Percentiles rank a stretch among this genome's conserved stretches.
These are phyloP conservation scores for Umbelopsis sp. DNA, from an alignment of 192 early-diverging fungal species.

Conservation along the genomic window DNA sequence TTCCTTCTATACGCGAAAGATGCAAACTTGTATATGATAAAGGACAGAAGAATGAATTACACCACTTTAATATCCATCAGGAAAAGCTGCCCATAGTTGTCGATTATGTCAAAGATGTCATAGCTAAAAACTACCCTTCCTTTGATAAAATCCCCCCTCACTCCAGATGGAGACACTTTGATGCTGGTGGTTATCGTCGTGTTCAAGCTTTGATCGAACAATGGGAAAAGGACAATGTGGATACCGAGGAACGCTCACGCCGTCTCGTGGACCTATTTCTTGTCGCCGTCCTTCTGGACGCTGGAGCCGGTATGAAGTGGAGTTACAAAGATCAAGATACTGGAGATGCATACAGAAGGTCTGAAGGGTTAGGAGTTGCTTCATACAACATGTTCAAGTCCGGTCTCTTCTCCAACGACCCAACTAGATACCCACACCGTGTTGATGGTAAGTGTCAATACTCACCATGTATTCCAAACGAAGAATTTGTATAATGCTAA, in stretches of 20 bases:
- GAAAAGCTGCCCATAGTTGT: conserved; percentile 65
- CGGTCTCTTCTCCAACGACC: conserved; percentile 73
- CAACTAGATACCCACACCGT: conserved; percentile 52
- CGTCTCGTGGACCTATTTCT: conserved; percentile 84
- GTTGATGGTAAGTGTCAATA: conserved; percentile 63
- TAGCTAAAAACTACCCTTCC: conserved; percentile 67
- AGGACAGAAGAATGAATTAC: conserved; percentile 52
- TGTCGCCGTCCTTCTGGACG: conserved; percentile 89
- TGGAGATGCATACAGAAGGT: conserved; percentile 57
- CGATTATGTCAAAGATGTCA: conserved; percentile 64
- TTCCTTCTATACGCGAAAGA: conserved; percentile 76
- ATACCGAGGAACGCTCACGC: conserved; percentile 59
- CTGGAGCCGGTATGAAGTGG: conserved; percentile 88
- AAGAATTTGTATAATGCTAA: too few relatives aligned
- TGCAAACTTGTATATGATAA: conserved; percentile 62
- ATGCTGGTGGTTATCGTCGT: conserved; percentile 48
- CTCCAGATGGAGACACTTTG: conserved; percentile 87
- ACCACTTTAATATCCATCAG: conserved; percentile 75
- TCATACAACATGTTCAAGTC: conserved; percentile 80
- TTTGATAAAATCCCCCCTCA: conserved; percentile 79
- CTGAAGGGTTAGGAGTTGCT: conserved; percentile 88
- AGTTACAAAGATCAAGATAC: conserved; percentile 58
- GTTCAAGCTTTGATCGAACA: conserved; percentile 46
- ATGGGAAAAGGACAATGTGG: conserved; percentile 43
- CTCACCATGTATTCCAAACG: not conserved